Percentiles rank a stretch among this genome's conserved stretches.
phyloP scores from a whole-genome alignment of 2,329 filamentous ascomycete species.

The Paraphoma chrysanthemicola region DNA sequence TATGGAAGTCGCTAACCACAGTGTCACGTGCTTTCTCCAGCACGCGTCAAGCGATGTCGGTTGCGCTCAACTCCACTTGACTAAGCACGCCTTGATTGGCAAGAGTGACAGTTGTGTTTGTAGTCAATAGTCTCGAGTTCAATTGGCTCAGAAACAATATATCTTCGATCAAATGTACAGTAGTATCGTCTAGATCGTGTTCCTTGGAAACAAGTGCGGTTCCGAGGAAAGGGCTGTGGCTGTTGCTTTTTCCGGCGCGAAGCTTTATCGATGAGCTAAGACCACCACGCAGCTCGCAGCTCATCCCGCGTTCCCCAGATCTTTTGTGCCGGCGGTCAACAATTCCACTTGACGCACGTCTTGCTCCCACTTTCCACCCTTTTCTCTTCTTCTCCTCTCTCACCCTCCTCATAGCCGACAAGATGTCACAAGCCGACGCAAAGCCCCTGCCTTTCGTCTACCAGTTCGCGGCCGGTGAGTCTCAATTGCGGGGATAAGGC shows the following conservation, averaged over 20 bases:
- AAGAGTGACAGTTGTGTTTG: not conserved
- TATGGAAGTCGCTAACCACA: not conserved
- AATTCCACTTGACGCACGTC: constrained; percentile 11
- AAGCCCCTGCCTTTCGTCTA: constrained; percentile 90
- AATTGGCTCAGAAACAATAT: too few relatives aligned
- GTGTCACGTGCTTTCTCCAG: constrained; percentile 15
- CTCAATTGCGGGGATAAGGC: constrained; percentile 32
- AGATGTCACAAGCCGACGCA: constrained; percentile 57
- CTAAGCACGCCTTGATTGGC: constrained; percentile 1
- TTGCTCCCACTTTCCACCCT: constrained; percentile 6
- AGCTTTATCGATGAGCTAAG: constrained; percentile 23
- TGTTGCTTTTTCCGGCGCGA: constrained; percentile 16
- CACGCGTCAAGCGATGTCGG: not conserved
- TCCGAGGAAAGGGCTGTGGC: not conserved
- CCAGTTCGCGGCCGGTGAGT: constrained; percentile 89
- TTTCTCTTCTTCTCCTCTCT: constrained; percentile 19
- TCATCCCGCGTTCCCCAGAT: constrained; percentile 41
- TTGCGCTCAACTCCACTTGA: not conserved
- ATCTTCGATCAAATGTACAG: too few relatives aligned
- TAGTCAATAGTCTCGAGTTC: too few relatives aligned
- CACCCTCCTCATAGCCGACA: constrained; percentile 18
- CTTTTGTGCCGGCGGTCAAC: constrained; percentile 22
- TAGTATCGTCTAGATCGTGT: not conserved
- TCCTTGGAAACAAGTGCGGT: constrained; percentile 6
- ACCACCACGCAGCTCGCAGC: constrained; percentile 14